Evolutionary conservation across 306 rosid species (phyloP), one percentile per base, ranked within the genome.

Genomic region (Corylus heterophylla): DNA sequence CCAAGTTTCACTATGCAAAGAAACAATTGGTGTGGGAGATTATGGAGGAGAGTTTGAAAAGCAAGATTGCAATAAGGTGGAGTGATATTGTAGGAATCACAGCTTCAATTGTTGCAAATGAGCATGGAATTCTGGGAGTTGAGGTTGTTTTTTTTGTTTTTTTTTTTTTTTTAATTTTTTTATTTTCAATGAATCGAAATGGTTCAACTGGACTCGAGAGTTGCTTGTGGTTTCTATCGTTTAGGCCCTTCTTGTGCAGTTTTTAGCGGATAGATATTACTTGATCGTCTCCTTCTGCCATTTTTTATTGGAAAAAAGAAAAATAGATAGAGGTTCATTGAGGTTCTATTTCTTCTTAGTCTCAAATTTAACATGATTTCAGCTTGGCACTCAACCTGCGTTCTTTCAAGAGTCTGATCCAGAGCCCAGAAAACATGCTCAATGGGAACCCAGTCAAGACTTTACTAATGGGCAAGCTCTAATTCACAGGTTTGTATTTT

Each of bases 11-110:
- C 76, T 92, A 76, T 62, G 81, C 86, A 0, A 88, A 83, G 80
- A 54, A 78, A 82, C 87, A 86, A 54, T 10, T 92, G 62, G 91
- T 90, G 59, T 92, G 94, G 94, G 94, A 92, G 79, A 86, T 88
- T 45, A 25, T 90, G 22, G 77, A 78, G 9, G 50, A 56, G 14
- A 81, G 83, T 25, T 76, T 87, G 76, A 88, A 88, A 79, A 77
- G 76, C 69, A 90, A 88, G 83, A 87, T 92, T 79, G 93, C 88
- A 64, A 71, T 92, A 52, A 88, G 67, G 0, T 90, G 88, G 89
- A 67, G 62, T 7, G 58, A 81, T 29, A 83, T 92, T 52, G 20
- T 83, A 5, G 81, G 87, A 10, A 77, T 88, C 18, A 80, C 83
- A 81, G 92, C 90, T 22, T 39, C 55, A 29, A 37, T 84, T 5